Evolutionary conservation across 2,329 filamentous ascomycete species (phyloP).

Genomic region (Apiospora sp.): DNA sequence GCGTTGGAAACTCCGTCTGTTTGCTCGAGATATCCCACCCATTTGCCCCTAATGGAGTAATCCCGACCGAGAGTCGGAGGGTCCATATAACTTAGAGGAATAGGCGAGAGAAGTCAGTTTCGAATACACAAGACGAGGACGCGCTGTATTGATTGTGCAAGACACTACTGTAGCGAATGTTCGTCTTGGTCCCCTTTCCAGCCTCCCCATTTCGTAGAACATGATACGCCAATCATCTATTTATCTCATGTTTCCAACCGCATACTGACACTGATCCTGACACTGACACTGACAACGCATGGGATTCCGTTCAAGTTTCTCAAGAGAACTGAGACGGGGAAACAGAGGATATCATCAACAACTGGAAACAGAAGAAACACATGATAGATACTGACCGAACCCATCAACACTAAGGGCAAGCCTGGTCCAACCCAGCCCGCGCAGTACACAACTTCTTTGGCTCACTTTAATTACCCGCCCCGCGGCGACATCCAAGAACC

Average conservation of each 20-base stretch:
- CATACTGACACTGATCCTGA: neutral
- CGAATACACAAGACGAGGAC: neutral
- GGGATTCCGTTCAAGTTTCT: too few relatives aligned
- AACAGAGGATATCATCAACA: neutral
- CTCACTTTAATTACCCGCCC: neutral
- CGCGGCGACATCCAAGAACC: neutral
- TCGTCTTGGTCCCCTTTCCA: neutral
- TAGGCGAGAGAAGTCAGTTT: neutral
- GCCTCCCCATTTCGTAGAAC: neutral
- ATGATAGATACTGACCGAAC: too few relatives aligned
- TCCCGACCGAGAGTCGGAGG: too few relatives aligned
- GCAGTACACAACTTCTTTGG: too few relatives aligned
- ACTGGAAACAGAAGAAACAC: too few relatives aligned
- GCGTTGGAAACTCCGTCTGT: too few relatives aligned
- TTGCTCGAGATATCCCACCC: too few relatives aligned
- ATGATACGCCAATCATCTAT: neutral
- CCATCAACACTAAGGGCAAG: too few relatives aligned
- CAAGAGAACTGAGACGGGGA: neutral
- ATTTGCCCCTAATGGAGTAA: too few relatives aligned
- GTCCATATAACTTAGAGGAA: too few relatives aligned
- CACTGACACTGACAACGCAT: neutral
- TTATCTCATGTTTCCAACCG: neutral
- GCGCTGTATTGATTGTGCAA: neutral
- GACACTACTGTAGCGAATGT: neutral
- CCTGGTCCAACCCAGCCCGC: too few relatives aligned